These are phyloP conservation scores for Neoscytalidium dimidiatum DNA, from an alignment of 2,329 filamentous ascomycete genomes.

Conservation along the genomic window DNA sequence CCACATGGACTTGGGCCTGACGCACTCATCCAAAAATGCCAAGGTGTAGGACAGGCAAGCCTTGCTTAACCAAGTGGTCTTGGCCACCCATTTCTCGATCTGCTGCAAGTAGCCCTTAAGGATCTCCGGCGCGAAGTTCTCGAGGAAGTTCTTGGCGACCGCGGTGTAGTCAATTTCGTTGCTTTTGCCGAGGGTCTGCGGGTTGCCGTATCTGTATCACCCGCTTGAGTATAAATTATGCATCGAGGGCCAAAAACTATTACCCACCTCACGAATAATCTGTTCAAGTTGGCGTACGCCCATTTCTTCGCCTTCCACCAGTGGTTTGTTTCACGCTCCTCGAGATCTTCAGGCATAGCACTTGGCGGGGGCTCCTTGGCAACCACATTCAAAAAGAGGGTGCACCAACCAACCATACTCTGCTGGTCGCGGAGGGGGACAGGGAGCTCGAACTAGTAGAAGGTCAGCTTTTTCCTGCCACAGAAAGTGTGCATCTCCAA, in stretches of 20 bases:
- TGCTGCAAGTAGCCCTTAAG: slow-evolving; percentile 91
- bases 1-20: slow-evolving; percentile 98
- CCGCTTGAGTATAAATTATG: slow-evolving; percentile 20
- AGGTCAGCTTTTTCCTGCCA: slow-evolving; percentile 26
- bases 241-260: slow-evolving; percentile 11
- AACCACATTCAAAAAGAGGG: slow-evolving; percentile 87
- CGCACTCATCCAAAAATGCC: slow-evolving; percentile 94
- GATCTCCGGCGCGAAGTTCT: slow-evolving; percentile 91
- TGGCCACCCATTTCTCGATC: slow-evolving; percentile 97
- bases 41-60: slow-evolving; percentile 91
- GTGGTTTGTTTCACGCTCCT: slow-evolving; percentile 89
- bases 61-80: slow-evolving; percentile 92
- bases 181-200: slow-evolving; percentile 68
- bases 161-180: slow-evolving; percentile 75
- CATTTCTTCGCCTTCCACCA: slow-evolving; percentile 99
- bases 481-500: no score
- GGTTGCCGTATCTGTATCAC: slow-evolving; percentile 80
- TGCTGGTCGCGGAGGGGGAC: slow-evolving; percentile 75
- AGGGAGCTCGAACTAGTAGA: slow-evolving; percentile 77
- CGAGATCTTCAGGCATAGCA: slow-evolving; percentile 75
- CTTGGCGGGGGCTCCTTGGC: slow-evolving; percentile 79
- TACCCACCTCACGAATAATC: slow-evolving; percentile 81
- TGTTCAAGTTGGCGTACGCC: slow-evolving; percentile 97
- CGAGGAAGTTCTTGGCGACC: slow-evolving; percentile 88
- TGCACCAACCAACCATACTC: slow-evolving; percentile 92